These are phyloP conservation scores for Mortierella sp. DNA, from an alignment of 371 early-diverging fungal genomes.

Conservation along the genomic window DNA sequence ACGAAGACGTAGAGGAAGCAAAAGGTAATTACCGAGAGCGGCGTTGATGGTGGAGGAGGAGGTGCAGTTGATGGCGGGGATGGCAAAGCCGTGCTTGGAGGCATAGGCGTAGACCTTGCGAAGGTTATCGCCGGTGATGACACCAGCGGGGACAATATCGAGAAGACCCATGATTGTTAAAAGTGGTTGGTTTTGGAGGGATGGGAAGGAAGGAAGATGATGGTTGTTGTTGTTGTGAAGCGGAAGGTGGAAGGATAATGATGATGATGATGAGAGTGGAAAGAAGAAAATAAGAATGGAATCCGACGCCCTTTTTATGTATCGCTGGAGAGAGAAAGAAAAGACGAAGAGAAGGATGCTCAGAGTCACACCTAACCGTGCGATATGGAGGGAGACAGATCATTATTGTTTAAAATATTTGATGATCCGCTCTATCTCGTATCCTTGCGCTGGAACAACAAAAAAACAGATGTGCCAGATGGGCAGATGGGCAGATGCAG, in stretches of 20 bases:
- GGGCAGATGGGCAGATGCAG: no score
- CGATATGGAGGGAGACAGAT: no score
- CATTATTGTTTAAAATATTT: no score
- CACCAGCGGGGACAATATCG: constrained; percentile 89
- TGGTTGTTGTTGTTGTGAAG: not conserved
- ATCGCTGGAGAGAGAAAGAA: not conserved
- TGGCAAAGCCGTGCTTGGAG: constrained; percentile 86
- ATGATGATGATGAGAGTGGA: not conserved
- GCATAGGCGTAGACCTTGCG: constrained; percentile 89
- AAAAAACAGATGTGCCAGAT: no score
- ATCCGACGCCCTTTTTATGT: not conserved
- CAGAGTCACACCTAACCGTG: not conserved
- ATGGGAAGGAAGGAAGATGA: constrained; percentile 2
- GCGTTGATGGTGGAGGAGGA: constrained; percentile 93
- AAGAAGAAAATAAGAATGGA: not conserved
- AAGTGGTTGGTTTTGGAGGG: constrained; percentile 1
- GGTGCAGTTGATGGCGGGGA: constrained; percentile 96
- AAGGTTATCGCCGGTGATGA: constrained; percentile 90
- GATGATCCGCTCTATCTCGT: no score
- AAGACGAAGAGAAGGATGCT: not conserved
- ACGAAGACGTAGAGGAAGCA: no score
- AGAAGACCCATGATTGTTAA: constrained; percentile 75
- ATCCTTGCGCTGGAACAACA: no score
- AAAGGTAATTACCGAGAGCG: constrained; percentile 70
- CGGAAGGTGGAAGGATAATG: not conserved